A percentile compares a stretch with the other conserved stretches of the same genome.
phyloP scores from a whole-genome alignment of 1,139 yeast genomes.

The Sugiyamaella novakii region DNA sequence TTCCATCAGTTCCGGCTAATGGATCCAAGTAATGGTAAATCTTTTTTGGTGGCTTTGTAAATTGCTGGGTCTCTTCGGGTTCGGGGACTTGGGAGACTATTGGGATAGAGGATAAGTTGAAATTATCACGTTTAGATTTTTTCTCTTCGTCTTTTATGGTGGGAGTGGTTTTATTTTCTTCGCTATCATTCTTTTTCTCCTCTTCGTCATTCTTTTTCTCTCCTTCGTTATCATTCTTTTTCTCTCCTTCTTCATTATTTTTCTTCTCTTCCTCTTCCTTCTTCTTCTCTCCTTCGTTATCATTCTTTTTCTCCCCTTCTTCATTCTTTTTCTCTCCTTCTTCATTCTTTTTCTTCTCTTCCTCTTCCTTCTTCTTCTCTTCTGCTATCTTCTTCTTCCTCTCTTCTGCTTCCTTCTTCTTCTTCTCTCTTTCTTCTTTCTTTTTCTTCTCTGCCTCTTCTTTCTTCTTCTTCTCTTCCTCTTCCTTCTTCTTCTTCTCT shows the following conservation, averaged over 20 bases:
- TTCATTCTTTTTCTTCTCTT: slow-evolving; percentile 17
- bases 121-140: slow-evolving; percentile 4
- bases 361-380: slow-evolving; percentile 20
- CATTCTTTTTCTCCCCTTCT: slow-evolving; percentile 2
- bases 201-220: slow-evolving; percentile 1
- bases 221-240: slow-evolving; percentile 9
- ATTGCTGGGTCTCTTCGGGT: neutral
- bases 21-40: no score
- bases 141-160: neutral
- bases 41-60: no score
- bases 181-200: neutral
- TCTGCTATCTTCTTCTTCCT: slow-evolving; percentile 6
- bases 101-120: slow-evolving; percentile 6
- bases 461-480: slow-evolving; percentile 6
- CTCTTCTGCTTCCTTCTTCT: slow-evolving; percentile 2
- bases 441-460: slow-evolving; percentile 9
- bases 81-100: slow-evolving; percentile 8
- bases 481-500: slow-evolving; percentile 16
- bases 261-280: slow-evolving; percentile 1
- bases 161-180: neutral
- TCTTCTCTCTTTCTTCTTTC: neutral
- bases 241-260: slow-evolving; percentile 4
- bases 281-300: neutral
- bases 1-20: neutral
- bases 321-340: slow-evolving; percentile 6